A percentile compares a stretch with the other conserved stretches of the same genome.
Evolutionary conservation across 2,329 filamentous ascomycete genomes (phyloP).

Genomic region (Nothophaeocryptopus gaeumannii): DNA sequence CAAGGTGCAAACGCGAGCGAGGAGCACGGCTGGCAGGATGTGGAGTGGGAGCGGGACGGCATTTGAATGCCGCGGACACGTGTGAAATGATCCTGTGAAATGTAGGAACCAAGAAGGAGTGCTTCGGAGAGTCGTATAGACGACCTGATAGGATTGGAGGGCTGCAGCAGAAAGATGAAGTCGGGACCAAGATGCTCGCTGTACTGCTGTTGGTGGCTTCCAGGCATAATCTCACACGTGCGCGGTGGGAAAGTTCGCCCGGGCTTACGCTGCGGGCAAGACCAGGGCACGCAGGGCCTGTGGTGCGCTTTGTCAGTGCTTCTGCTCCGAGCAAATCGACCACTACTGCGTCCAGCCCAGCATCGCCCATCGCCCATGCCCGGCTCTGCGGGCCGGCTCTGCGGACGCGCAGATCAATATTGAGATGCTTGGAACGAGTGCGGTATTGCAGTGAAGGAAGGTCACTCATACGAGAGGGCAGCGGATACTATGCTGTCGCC

Average conservation of each 20-base stretch:
- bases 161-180: conserved; percentile 1
- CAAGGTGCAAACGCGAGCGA: background rate
- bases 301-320: conserved; percentile 1
- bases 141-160: conserved; percentile 2
- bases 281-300: too few relatives aligned
- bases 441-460: background rate
- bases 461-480: background rate
- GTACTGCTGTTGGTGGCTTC: background rate
- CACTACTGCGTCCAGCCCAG: background rate
- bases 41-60: background rate
- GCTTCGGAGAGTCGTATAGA: background rate
- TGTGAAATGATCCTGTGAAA: conserved; percentile 1
- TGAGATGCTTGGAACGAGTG: background rate
- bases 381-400: background rate
- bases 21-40: background rate
- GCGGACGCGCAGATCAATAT: background rate
- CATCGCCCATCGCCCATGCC: conserved; percentile 2
- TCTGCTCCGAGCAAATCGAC: background rate
- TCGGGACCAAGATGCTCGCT: background rate
- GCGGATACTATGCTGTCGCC: too few relatives aligned
- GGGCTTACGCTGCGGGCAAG: conserved; percentile 3
- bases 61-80: conserved; percentile 1
- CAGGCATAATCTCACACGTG: background rate
- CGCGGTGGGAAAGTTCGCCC: background rate
- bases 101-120: background rate